Evolutionary conservation across 73 alveolate species (phyloP), one percentile per base, ranked within the genome.

Genomic region (Stentor coeruleus): DNA sequence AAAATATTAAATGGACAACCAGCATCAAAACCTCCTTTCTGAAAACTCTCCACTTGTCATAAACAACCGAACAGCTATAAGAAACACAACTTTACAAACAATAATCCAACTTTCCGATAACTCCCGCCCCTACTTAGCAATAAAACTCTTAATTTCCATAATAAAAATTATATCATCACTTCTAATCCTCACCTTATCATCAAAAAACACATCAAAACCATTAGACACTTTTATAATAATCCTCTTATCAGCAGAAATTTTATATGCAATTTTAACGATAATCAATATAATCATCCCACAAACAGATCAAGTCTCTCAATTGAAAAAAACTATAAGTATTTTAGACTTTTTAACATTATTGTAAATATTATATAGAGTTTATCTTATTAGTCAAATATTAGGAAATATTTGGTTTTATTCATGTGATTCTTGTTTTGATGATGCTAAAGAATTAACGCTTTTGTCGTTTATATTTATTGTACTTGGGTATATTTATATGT

Each of bases 351-450:
- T 57, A 57, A n/a, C 28, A 20, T 20, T 40, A 26, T 40, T 66
- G 79, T 66, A 66, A 66, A 2, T 0, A 28, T 11, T 33, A 66
- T 33, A 66, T 26, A 66, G 79, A 11, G n/a, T 66, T 66, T 66
- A 66, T 31, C 37, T 66, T 20, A 40, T 31, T 15, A 11, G 42
- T 20, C 79, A 66, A 66, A 66, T 66, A 20, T 11, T 31, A 33
- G 79, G 79, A 66, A 66, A 66, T 33, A 31, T 66, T 20, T 66
- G 79, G 79, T 66, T 26, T 2, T 66, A 66, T 33, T 26, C 79
- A 1, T 66, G 79, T 33, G 79, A 66, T 33, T 20, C n/a, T 31
- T 66, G 79, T 66, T 66, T 20, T 20, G 79, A 66, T 2, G 79
- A 66, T 33, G 79, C 79, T 20, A 26, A 14, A 26, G 79, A 66